Percentiles rank a stretch among this genome's conserved stretches.
Conservation (phyloP, 2,329 filamentous ascomycete species). For the Dothideomycetes sp. region DNA sequence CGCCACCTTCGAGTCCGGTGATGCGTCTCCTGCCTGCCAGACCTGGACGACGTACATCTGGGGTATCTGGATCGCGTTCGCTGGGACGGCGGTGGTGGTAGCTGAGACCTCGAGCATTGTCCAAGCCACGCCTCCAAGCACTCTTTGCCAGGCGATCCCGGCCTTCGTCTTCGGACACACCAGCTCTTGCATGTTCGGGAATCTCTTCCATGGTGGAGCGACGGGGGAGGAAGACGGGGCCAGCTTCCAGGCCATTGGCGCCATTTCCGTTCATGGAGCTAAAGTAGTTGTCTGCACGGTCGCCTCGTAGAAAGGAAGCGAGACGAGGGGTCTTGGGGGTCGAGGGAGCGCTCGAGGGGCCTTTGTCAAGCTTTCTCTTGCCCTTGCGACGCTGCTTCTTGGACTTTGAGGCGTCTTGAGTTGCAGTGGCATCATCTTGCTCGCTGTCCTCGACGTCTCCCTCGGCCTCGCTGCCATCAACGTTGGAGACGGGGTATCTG, state of each 20-base stretch:
- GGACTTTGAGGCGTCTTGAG: conserved; percentile 35
- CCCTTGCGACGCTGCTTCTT: conserved; percentile 45
- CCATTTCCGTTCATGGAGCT: conserved; percentile 43
- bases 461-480: conserved; percentile 58
- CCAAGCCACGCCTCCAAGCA: conserved; percentile 34
- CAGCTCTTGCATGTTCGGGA: conserved; percentile 29
- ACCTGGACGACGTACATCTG: no score
- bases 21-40: conserved; percentile 27
- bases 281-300: conserved; percentile 26
- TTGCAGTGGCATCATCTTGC: conserved; percentile 52
- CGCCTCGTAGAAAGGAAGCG: conserved; percentile 31
- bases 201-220: conserved; percentile 38
- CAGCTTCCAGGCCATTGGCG: conserved; percentile 31
- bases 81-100: conserved; percentile 19
- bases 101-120: conserved; percentile 36
- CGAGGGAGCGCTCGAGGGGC: conserved; percentile 52
- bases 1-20: conserved; percentile 26
- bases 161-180: conserved; percentile 41
- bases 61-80: conserved; percentile 7
- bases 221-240: conserved; percentile 38
- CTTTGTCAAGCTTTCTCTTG: conserved; percentile 49
- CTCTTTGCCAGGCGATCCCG: conserved; percentile 35
- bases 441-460: conserved; percentile 80
- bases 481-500: conserved; percentile 37
- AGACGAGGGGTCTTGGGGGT: conserved; percentile 48